phyloP scores from a whole-genome alignment of 345 rosid genomes.

The Brassica rapa region DNA sequence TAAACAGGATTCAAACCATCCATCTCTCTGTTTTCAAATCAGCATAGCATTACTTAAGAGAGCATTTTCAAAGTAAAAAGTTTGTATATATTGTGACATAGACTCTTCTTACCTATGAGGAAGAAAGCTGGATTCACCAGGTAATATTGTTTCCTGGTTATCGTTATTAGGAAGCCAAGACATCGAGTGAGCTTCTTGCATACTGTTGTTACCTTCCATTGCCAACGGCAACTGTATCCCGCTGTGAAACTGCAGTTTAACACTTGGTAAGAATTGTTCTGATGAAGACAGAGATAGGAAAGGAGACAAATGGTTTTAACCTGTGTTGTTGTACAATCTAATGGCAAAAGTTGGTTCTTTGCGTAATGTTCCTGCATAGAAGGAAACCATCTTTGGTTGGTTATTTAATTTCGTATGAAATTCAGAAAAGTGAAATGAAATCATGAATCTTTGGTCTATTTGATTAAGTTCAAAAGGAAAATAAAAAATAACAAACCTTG shows the following conservation, averaged over 20 bases:
- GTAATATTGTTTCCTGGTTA: conserved; percentile 56
- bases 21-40: conserved; percentile 48
- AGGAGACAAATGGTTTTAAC: conserved; percentile 38
- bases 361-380: conserved; percentile 60
- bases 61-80: not conserved
- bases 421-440: conserved; percentile 5
- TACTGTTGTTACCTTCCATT: conserved; percentile 47
- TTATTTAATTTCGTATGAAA: not conserved
- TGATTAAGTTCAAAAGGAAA: conserved; percentile 2
- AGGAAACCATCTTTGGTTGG: conserved; percentile 7
- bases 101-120: conserved; percentile 49
- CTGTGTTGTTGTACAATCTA: conserved; percentile 62
- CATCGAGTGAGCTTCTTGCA: conserved; percentile 62
- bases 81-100: not conserved
- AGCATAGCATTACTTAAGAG: conserved; percentile 6
- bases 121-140: conserved; percentile 57
- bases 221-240: conserved; percentile 60
- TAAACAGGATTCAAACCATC: conserved; percentile 59
- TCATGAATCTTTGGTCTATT: not conserved
- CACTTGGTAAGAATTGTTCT: not conserved
- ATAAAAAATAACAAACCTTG: conserved; percentile 48
- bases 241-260: conserved; percentile 54
- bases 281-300: not conserved
- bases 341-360: conserved; percentile 58
- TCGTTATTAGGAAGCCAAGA: conserved; percentile 73